Percentiles rank a stretch among this genome's conserved stretches.
These are phyloP conservation scores for Aspergillus conjunctus DNA, from an alignment of 495 filamentous ascomycete genomes.

Conservation along the genomic window DNA sequence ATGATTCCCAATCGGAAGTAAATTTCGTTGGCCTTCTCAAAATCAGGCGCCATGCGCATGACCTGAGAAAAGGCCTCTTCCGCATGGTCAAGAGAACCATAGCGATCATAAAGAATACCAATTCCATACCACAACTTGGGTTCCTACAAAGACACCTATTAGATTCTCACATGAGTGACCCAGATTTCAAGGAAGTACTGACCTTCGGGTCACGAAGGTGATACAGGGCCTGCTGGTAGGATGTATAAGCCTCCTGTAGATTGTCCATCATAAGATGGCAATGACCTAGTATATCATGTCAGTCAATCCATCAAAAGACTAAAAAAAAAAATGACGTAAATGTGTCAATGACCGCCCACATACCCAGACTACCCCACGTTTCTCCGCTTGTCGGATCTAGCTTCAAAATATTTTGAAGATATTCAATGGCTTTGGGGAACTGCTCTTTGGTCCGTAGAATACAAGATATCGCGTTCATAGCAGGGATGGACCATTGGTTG, in stretches of 20 bases:
- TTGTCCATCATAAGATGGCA: constrained; percentile 99
- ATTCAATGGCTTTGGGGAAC: constrained; percentile 92
- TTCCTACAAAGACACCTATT: constrained; percentile 59
- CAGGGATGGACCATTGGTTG: constrained; percentile 86
- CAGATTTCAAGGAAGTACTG: constrained; percentile 24
- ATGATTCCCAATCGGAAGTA: constrained; percentile 99
- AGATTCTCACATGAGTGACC: not conserved
- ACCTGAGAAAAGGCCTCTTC: constrained; percentile 99
- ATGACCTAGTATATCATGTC: constrained; percentile 59
- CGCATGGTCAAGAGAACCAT: constrained; percentile 95
- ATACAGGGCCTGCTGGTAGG: constrained; percentile 93
- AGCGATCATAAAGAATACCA: constrained; percentile 95
- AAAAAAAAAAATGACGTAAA: not conserved
- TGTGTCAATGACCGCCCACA: constrained; percentile 19
- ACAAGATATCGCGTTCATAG: constrained; percentile 92
- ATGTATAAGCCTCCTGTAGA: constrained; percentile 94
- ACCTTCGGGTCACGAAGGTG: constrained; percentile 95
- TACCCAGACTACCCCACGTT: constrained; percentile 94
- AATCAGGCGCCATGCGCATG: constrained; percentile 97
- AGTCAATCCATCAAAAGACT: not conserved
- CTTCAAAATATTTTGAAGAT: constrained; percentile 87
- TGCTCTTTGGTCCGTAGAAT: constrained; percentile 91
- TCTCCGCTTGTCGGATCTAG: constrained; percentile 88
- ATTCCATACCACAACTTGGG: constrained; percentile 99
- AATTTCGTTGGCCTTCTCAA: constrained; percentile 99